phyloP scores from a whole-genome alignment of 2,329 filamentous ascomycete genomes.

The Venturia asperata region DNA sequence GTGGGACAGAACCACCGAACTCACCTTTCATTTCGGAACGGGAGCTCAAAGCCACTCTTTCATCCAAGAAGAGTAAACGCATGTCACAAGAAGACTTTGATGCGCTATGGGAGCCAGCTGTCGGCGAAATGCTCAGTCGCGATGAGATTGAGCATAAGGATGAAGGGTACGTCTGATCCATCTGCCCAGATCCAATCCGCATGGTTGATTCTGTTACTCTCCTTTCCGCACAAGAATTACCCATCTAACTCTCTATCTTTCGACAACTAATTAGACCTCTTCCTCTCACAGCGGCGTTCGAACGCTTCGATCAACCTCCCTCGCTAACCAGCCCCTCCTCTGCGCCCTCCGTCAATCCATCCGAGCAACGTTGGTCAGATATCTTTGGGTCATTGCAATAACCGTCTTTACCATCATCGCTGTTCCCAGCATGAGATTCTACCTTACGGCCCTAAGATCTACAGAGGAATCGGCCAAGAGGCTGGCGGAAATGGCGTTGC shows the following conservation, averaged over 20 bases:
- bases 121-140: slow-evolving; percentile 60
- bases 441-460: slow-evolving; percentile 45
- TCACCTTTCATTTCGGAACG: slow-evolving; percentile 60
- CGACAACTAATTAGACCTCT: slow-evolving; percentile 78
- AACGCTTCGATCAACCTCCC: slow-evolving; percentile 74
- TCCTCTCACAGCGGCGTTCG: slow-evolving; percentile 64
- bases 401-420: slow-evolving; percentile 18
- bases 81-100: slow-evolving; percentile 88
- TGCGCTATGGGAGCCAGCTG: slow-evolving; percentile 69
- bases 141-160: slow-evolving; percentile 53
- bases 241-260: slow-evolving; percentile 17
- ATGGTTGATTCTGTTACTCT: slow-evolving; percentile 26
- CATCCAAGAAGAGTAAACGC: slow-evolving; percentile 68
- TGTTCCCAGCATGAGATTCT: slow-evolving; percentile 25
- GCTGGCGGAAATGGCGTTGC: slow-evolving; percentile 76
- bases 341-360: slow-evolving; percentile 73
- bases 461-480: slow-evolving; percentile 69
- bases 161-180: slow-evolving; percentile 49
- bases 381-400: slow-evolving; percentile 61
- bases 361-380: slow-evolving; percentile 72
- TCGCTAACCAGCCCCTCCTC: slow-evolving; percentile 81
- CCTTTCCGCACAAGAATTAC: slow-evolving; percentile 21
- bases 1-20: slow-evolving; percentile 52
- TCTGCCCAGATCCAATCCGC: slow-evolving; percentile 24
- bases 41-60: slow-evolving; percentile 70